Evolutionary conservation across 176 grass and related monocot genomes (phyloP), one percentile per base, ranked within the genome.

Genomic region (Aegilops umbellulata): DNA sequence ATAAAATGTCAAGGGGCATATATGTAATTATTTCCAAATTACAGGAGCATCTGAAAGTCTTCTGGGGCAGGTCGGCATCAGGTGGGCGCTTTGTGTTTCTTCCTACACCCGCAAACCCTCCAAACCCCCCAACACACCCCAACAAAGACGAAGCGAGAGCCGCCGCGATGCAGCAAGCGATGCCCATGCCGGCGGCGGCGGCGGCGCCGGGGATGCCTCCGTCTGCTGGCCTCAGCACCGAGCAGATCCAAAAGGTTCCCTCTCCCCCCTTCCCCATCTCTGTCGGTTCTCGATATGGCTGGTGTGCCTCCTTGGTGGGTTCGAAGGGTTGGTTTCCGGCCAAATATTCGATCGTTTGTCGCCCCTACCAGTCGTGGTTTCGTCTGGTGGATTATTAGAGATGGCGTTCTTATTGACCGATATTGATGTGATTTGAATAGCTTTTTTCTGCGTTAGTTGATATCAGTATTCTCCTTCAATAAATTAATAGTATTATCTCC

Each of bases 171-270:
- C 89, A 90, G 80, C 89, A 87, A 76, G 80, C 73, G 58, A 87
- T 83, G 84, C 25, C 55, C 53, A 86, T 90, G 88, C 79, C 61
- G 61, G 3, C 60, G 60, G 1, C 78, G 41, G 72, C 73, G 26
- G 78, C 74, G 69, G 26, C 82, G 39, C 53, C 84, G 19, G 55
- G 72, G 72, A 71, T 74, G 84, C 57, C 84, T 14, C 80, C 84
- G 26, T 32, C 84, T 10, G 80, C 74, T 11, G 84, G 89, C 36
- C 73, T 90, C 80, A 87, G 66, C 74, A 90, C 89, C 26, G 89
- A 87, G 84, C 89, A 90, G 84, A 87, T 90, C 84, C 89, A 90
- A 66, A 90, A 90, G 89, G 89, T 90, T 20, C 80, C 74, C 31
- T 46, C 74, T 79, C 22, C 15, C 15, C 6, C 49, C 16, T 3